Base-by-base conservation (phyloP, 2,329 filamentous ascomycete species). In the Polytolypa hystricis region DNA sequence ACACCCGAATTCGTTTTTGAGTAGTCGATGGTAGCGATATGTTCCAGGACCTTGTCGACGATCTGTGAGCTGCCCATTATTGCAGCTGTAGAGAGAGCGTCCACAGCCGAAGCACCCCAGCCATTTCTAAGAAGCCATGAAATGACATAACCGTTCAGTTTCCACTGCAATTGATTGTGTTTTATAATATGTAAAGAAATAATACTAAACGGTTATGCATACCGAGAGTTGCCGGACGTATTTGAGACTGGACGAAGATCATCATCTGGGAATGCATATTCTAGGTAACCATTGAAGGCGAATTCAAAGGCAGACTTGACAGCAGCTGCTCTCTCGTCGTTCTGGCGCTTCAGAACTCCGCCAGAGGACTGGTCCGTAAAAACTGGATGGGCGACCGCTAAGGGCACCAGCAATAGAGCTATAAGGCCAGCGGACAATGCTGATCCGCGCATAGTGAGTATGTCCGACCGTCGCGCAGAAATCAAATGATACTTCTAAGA, bases 81-180 rank as follows among this genome's bases (percentile, higher is more conserved):
- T 33, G 87, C 65, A 5, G 84, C 84, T 0, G 85, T 93, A 41
- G 75, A 80, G 31, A 93, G 66, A 2, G 83, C 81, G 55, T 93
- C 85, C 10, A 91, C 71, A 1, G 84, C 82, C 28, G 79, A 86
- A 19, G 84, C 83, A 16, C 84, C 85, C 85, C 85, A 93, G 37
- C 76, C 79, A 51, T 87, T 87, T 43, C 83, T 87, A 40, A 37
- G n/a, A n/a, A n/a, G n/a, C n/a, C n/a, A n/a, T n/a, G n/a, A n/a
- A n/a, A n/a, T n/a, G n/a, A n/a, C n/a, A n/a, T 17, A 10, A 11
- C 28, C 43, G 6, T 43, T 39, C 17, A 37, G 27, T 23, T 27
- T 18, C 21, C 20, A 6, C 18, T 21, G 8, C 10, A 12, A 18
- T 17, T n/a, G n/a, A n/a, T n/a, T n/a, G n/a, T n/a, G n/a, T n/a